A percentile compares a stretch with the other conserved stretches of the same genome.
Conservation (phyloP, 148 eudicot species). For the Amaranthus cruentus region DNA sequence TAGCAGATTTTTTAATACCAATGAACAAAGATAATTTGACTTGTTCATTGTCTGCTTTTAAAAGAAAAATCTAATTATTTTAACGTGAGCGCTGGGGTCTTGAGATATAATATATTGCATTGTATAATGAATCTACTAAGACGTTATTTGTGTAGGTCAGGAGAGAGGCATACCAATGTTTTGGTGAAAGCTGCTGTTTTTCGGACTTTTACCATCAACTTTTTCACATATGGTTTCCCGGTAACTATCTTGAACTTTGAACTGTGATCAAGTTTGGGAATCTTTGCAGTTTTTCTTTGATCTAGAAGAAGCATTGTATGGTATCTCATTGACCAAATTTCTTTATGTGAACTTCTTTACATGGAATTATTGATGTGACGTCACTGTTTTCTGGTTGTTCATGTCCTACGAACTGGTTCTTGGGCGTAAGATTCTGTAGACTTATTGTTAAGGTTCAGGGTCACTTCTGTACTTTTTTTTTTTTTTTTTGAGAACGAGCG, state of each 20-base stretch:
- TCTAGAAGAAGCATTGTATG: neutral
- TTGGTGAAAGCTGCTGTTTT: conserved; percentile 77
- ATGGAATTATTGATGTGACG: too few species aligned
- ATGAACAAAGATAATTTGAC: neutral
- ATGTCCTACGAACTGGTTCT: neutral
- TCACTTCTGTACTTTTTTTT: neutral
- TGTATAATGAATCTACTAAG: conserved; percentile 6
- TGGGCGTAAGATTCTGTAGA: neutral
- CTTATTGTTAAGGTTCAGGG: neutral
- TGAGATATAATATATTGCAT: neutral
- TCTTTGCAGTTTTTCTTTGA: conserved; percentile 8
- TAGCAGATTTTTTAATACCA: neutral
- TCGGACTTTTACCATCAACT: conserved; percentile 88
- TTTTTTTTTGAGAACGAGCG: too few species aligned
- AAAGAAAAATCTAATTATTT: neutral
- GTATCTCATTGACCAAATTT: conserved; percentile 1
- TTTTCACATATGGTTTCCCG: conserved; percentile 99
- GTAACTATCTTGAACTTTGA: conserved; percentile 57
- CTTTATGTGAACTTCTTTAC: too few species aligned
- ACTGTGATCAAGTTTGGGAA: conserved; percentile 3
- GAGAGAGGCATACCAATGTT: conserved; percentile 87
- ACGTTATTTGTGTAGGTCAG: conserved; percentile 59
- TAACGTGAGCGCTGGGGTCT: neutral
- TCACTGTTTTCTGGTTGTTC: neutral
- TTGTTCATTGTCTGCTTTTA: neutral